Conservation (phyloP, 805 yeast species). For the Teunomyces panamensis region DNA sequence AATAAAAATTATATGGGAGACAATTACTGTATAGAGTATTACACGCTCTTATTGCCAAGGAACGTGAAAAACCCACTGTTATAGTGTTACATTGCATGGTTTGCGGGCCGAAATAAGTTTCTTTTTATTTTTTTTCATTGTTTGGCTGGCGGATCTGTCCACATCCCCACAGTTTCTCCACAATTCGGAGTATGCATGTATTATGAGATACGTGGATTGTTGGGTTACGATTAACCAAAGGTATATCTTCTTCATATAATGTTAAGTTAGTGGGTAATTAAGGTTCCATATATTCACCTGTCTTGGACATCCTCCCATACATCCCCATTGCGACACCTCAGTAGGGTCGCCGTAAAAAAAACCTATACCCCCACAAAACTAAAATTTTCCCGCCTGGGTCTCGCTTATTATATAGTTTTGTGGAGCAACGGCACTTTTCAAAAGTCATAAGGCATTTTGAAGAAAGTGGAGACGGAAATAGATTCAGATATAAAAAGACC, state of each 20-base stretch:
- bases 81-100: neutral
- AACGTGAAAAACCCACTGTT: neutral
- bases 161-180: neutral
- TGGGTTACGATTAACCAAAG: neutral
- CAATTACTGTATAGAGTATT: neutral
- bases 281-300: no score
- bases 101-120: neutral
- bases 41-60: neutral
- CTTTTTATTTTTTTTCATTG: neutral
- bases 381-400: neutral
- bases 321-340: neutral
- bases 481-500: neutral
- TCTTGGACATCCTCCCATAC: neutral
- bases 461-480: neutral
- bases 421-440: constrained; percentile 2
- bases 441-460: constrained; percentile 8
- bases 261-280: no score
- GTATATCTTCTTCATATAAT: neutral
- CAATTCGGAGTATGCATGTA: neutral
- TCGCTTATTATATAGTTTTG: neutral
- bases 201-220: neutral
- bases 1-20: neutral
- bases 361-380: neutral
- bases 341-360: neutral
- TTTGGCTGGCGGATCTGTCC: neutral